Evolutionary conservation across 192 early-diverging fungal species (phyloP).

Genomic region (Linnemannia elongata): DNA sequence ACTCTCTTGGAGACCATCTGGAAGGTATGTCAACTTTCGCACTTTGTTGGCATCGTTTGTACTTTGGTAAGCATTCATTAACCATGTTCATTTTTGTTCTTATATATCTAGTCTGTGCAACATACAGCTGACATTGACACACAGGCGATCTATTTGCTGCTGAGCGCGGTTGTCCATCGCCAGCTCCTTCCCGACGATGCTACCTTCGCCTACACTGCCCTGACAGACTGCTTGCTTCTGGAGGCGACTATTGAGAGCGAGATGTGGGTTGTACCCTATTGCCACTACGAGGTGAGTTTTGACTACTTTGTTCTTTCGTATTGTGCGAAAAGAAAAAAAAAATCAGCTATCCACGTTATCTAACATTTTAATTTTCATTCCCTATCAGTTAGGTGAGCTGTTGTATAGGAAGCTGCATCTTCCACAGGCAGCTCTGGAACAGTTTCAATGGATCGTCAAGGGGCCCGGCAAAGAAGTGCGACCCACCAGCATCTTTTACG

Average conservation of each 20-base stretch:
- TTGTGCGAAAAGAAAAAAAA: background rate
- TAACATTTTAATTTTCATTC: background rate
- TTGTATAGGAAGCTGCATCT: slow-evolving; percentile 53
- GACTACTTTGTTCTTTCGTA: background rate
- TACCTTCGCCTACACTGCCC: slow-evolving; percentile 51
- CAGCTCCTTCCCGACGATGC: slow-evolving; percentile 50
- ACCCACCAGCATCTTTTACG: slow-evolving; percentile 25
- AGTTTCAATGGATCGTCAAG: slow-evolving; percentile 61
- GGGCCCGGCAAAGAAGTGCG: slow-evolving; percentile 50
- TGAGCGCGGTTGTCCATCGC: slow-evolving; percentile 57
- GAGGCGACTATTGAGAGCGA: slow-evolving; percentile 52
- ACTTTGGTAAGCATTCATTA: background rate
- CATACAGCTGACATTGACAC: slow-evolving; percentile 42
- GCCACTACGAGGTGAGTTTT: slow-evolving; percentile 56
- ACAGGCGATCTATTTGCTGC: slow-evolving; percentile 51
- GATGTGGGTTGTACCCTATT: slow-evolving; percentile 59
- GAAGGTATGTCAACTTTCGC: slow-evolving; percentile 33
- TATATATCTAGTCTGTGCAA: slow-evolving; percentile 23
- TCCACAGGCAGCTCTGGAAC: slow-evolving; percentile 57
- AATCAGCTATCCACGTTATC: background rate
- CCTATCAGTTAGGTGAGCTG: slow-evolving; percentile 54
- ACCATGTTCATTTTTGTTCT: background rate
- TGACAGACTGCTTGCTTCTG: slow-evolving; percentile 55
- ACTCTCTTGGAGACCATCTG: slow-evolving; percentile 52
- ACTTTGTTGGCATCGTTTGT: background rate